Evolutionary conservation across 495 filamentous ascomycete genomes (phyloP).

Genomic region (Lindgomyces ingoldianus): DNA sequence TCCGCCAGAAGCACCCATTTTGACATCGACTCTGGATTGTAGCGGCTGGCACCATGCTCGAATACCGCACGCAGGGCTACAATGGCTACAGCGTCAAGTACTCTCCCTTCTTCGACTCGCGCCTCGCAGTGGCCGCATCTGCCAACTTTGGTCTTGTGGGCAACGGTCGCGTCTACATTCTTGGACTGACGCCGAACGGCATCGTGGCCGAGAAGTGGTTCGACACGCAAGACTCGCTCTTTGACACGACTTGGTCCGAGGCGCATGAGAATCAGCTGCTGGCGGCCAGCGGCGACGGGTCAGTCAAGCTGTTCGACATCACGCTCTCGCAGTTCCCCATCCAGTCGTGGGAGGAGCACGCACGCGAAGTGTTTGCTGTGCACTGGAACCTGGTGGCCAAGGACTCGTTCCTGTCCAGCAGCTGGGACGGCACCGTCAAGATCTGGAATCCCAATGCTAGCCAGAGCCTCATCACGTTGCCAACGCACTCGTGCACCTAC

Average conservation of each 20-base stretch:
- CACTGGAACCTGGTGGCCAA: conserved; percentile 92
- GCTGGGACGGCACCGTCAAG: conserved; percentile 94
- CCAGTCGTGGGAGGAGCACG: conserved; percentile 86
- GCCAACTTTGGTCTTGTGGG: conserved; percentile 96
- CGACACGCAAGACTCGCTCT: conserved; percentile 95
- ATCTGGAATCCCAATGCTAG: conserved; percentile 79
- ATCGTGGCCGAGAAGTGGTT: conserved; percentile 85
- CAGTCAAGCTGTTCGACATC: conserved; percentile 90
- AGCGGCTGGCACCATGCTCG: conserved; percentile 63
- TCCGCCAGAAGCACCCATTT: not conserved
- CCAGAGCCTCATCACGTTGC: conserved; percentile 76
- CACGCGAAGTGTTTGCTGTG: conserved; percentile 85
- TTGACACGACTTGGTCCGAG: conserved; percentile 92
- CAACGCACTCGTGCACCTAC: conserved; percentile 90
- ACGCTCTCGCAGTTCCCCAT: conserved; percentile 76
- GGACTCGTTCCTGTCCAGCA: conserved; percentile 80
- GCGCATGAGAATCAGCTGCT: conserved; percentile 90
- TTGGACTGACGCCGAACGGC: conserved; percentile 76
- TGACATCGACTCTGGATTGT: not conserved
- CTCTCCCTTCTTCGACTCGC: conserved; percentile 95
- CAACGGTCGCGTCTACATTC: conserved; percentile 83
- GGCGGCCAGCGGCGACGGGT: conserved; percentile 84
- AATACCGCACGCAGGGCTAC: conserved; percentile 88
- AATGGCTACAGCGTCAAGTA: conserved; percentile 96
- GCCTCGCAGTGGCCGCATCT: conserved; percentile 80